Percentiles rank a stretch among this genome's conserved stretches.
Evolutionary conservation across 2,329 filamentous ascomycete genomes (phyloP).

Genomic region (Fusarium piperis): DNA sequence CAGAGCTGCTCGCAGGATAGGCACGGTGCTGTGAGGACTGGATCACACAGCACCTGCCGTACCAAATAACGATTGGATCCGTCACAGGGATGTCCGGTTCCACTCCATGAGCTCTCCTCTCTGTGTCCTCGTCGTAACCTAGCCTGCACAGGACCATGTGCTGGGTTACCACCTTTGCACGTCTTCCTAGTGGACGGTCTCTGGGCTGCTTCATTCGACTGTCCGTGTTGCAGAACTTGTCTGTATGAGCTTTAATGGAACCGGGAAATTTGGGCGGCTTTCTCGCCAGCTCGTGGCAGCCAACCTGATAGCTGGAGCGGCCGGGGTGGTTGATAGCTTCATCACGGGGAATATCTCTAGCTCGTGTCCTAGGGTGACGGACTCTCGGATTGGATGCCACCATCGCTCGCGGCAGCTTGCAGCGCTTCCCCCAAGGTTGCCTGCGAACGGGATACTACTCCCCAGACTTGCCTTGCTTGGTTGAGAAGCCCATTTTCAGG

Average conservation of each 20-base stretch:
- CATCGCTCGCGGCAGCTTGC: constrained; percentile 9
- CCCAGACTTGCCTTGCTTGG: not conserved
- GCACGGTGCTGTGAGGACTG: not conserved
- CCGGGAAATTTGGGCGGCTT: constrained; percentile 11
- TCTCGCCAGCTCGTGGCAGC: constrained; percentile 3
- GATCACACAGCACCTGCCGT: not conserved
- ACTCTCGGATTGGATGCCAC: constrained; percentile 36
- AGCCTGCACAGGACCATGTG: not conserved
- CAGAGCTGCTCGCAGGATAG: not conserved
- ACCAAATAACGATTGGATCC: constrained; percentile 8
- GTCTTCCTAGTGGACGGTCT: not conserved
- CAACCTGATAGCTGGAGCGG: constrained; percentile 2
- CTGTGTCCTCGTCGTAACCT: not conserved
- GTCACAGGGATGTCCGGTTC: constrained; percentile 14
- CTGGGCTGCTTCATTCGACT: constrained; percentile 1
- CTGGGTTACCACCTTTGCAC: not conserved
- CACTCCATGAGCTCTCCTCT: constrained; percentile 6
- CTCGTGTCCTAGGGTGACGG: constrained; percentile 4
- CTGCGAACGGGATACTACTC: constrained; percentile 10
- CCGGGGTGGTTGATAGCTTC: constrained; percentile 13
- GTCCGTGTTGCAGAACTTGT: not conserved
- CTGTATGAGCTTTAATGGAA: not conserved
- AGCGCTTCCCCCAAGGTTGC: not conserved
- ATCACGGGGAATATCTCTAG: constrained; percentile 13
- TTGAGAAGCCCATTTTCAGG: not conserved